Evolutionary conservation across 345 rosid species (phyloP).

Genomic region (Kandelia obovata): DNA sequence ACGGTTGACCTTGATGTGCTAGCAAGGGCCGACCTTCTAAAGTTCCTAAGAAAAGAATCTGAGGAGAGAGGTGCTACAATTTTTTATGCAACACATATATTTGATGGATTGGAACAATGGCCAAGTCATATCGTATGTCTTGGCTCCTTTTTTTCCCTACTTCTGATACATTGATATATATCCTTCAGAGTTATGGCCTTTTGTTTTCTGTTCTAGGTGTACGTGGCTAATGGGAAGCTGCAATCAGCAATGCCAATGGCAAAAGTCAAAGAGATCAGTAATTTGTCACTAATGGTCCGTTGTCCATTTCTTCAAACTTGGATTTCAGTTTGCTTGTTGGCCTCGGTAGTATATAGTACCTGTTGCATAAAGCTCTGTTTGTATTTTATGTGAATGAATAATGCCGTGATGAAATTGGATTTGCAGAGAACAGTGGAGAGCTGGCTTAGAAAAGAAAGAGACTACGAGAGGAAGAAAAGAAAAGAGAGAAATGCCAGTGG

Average conservation of each 20-base stretch:
- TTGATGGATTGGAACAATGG: conserved; percentile 94
- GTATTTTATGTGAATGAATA: not conserved
- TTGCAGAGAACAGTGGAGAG: conserved; percentile 81
- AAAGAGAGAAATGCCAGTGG: conserved; percentile 65
- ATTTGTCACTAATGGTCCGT: conserved; percentile 70
- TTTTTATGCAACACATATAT: conserved; percentile 89
- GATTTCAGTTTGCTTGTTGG: not conserved
- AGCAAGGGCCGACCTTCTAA: conserved; percentile 91
- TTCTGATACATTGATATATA: too few species aligned
- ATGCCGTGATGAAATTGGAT: not conserved
- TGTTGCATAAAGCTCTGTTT: not conserved
- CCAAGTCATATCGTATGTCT: conserved; percentile 72
- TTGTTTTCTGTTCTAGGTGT: conserved; percentile 37
- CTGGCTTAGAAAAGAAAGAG: conserved; percentile 88
- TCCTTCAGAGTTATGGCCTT: too few species aligned
- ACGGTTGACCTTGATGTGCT: conserved; percentile 96
- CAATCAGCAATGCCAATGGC: conserved; percentile 77
- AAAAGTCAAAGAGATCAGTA: conserved; percentile 66
- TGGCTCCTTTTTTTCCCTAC: not conserved
- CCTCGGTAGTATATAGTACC: not conserved
- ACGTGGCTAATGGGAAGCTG: conserved; percentile 73
- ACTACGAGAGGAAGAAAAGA: conserved; percentile 70
- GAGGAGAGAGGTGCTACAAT: conserved; percentile 76
- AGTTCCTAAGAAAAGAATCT: conserved; percentile 76
- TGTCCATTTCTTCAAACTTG: too few species aligned